Conservation (phyloP, 345 rosid genomes). For the Bruguiera gymnorhiza region DNA sequence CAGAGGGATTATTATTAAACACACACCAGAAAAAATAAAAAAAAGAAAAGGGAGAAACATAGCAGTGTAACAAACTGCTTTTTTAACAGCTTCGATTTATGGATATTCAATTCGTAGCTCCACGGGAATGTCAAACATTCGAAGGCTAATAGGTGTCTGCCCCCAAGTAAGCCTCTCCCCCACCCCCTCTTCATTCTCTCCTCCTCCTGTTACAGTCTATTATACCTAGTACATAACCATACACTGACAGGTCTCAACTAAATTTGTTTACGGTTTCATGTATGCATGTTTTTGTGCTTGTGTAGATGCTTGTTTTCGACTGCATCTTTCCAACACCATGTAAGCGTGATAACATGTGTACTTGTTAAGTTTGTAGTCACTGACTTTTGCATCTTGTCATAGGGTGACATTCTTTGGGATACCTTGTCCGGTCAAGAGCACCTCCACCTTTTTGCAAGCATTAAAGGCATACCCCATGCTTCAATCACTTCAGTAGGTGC, state of each 20-base stretch:
- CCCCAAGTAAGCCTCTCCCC: slow-evolving; percentile 59
- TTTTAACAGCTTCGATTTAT: slow-evolving; percentile 60
- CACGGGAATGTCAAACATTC: slow-evolving; percentile 81
- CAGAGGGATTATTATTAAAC: background rate
- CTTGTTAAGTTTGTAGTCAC: background rate
- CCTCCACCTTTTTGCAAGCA: slow-evolving; percentile 72
- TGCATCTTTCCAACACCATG: background rate
- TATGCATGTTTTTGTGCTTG: background rate
- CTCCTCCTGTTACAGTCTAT: background rate
- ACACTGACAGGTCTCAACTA: too few species aligned
- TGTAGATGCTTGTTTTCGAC: background rate
- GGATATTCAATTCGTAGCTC: slow-evolving; percentile 71
- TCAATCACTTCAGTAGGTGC: slow-evolving; percentile 57
- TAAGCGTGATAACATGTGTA: background rate
- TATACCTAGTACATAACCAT: too few species aligned
- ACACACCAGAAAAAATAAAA: too few species aligned
- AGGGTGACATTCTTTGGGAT: slow-evolving; percentile 95
- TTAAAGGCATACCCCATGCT: slow-evolving; percentile 67
- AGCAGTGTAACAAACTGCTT: slow-evolving; percentile 1
- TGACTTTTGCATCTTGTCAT: slow-evolving; percentile 15
- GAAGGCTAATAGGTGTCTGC: slow-evolving; percentile 77
- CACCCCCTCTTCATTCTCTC: background rate
- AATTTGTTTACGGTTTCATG: background rate
- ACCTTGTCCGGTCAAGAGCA: slow-evolving; percentile 84
- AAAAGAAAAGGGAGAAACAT: too few species aligned